Percentiles rank a stretch among this genome's conserved stretches.
phyloP scores from a whole-genome alignment of 2,329 filamentous ascomycete species.

The Didymosphaeria variabile region DNA sequence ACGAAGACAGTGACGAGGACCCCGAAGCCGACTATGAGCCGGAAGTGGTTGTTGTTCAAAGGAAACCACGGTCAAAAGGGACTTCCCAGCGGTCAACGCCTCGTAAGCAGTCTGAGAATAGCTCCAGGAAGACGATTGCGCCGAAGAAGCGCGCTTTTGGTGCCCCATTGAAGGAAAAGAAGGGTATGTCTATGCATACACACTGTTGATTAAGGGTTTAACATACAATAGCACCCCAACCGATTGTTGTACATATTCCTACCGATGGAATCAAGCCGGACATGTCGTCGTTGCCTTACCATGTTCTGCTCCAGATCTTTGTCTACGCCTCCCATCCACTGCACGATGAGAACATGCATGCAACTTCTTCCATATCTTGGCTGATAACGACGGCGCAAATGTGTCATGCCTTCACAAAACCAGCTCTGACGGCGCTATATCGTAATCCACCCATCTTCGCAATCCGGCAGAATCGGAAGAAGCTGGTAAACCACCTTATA shows the following conservation, averaged over 20 bases:
- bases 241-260: conserved; percentile 25
- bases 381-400: conserved; percentile 69
- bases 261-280: conserved; percentile 38
- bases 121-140: not conserved
- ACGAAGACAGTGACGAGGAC: conserved; percentile 34
- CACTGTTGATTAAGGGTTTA: not conserved
- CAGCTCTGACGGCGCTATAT: conserved; percentile 78
- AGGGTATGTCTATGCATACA: conserved; percentile 8
- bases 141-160: conserved; percentile 27
- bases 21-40: conserved; percentile 39
- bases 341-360: conserved; percentile 56
- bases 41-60: conserved; percentile 25
- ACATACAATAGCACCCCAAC: conserved; percentile 12
- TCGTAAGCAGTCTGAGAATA: conserved; percentile 18
- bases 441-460: conserved; percentile 71
- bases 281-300: conserved; percentile 66
- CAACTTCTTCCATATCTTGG: conserved; percentile 64
- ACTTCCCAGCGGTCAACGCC: conserved; percentile 19
- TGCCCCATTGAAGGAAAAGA: conserved; percentile 39
- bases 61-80: conserved; percentile 17
- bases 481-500: conserved; percentile 64
- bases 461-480: conserved; percentile 55
- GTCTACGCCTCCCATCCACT: conserved; percentile 70
- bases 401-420: conserved; percentile 72
- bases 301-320: conserved; percentile 75